These are phyloP conservation scores for Blastobotrys serpentis DNA, from an alignment of 1,139 yeast genomes.

Conservation along the genomic window DNA sequence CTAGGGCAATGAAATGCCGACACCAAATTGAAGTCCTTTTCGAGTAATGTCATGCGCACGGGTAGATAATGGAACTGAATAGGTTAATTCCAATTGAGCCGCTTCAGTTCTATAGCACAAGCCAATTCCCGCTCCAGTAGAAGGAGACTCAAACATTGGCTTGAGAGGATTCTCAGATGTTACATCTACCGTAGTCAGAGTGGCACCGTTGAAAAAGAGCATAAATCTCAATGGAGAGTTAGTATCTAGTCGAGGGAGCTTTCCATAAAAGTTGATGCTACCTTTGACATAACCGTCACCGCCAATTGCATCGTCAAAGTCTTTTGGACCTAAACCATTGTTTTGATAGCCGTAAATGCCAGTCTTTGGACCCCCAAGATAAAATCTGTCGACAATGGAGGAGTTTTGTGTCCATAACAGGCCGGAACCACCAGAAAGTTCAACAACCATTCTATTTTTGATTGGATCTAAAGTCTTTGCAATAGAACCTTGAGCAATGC, in stretches of 20 bases:
- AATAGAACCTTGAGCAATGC: conserved; percentile 24
- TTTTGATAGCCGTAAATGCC: conserved; percentile 71
- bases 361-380: conserved; percentile 60
- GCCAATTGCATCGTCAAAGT: conserved; percentile 56
- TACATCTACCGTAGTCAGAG: conserved; percentile 50
- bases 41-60: conserved; percentile 65
- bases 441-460: conserved; percentile 14
- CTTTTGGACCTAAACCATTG: conserved; percentile 87
- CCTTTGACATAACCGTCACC: conserved; percentile 74
- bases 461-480: conserved; percentile 21
- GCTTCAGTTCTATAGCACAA: conserved; percentile 78
- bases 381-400: conserved; percentile 50
- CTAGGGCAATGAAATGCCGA: conserved; percentile 80
- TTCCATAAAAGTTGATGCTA: conserved; percentile 65
- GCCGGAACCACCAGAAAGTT: conserved; percentile 10
- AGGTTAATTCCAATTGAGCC: conserved; percentile 88
- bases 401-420: conserved; percentile 8
- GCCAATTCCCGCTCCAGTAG: conserved; percentile 50
- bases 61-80: conserved; percentile 71
- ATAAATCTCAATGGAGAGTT: conserved; percentile 71
- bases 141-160: conserved; percentile 36
- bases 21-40: conserved; percentile 91
- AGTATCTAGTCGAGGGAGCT: conserved; percentile 52
- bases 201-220: conserved; percentile 75
- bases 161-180: conserved; percentile 10